phyloP scores from a whole-genome alignment of 2,329 filamentous ascomycete genomes.

The Hypoxylon sp. region DNA sequence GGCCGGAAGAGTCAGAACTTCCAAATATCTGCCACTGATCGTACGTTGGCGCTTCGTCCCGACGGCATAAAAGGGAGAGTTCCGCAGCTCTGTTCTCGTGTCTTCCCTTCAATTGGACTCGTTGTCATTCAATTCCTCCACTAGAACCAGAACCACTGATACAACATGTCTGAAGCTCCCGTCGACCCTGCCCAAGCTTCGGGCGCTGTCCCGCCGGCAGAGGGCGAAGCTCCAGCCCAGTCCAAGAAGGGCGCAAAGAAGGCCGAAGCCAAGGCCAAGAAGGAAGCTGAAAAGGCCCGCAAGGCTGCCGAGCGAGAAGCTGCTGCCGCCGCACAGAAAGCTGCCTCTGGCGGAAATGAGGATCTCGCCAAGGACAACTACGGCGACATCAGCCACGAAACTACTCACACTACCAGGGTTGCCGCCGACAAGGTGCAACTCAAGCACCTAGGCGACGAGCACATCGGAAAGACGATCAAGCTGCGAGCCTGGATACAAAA shows the following conservation, averaged over 20 bases:
- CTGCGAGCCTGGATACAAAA: conserved; percentile 89
- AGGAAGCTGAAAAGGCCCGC: conserved; percentile 84
- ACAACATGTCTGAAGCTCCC: conserved; percentile 53
- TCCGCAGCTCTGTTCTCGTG: neutral
- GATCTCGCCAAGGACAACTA: conserved; percentile 83
- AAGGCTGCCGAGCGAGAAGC: conserved; percentile 81
- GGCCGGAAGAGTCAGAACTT: conserved; percentile 41
- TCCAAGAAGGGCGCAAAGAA: conserved; percentile 90
- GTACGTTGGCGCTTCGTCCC: conserved; percentile 20
- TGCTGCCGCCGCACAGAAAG: conserved; percentile 75
- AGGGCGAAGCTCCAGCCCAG: conserved; percentile 44
- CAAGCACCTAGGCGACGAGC: conserved; percentile 71
- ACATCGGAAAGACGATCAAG: conserved; percentile 77
- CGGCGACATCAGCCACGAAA: conserved; percentile 73
- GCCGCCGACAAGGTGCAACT: conserved; percentile 71
- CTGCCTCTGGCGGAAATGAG: conserved; percentile 72
- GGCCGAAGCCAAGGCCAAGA: conserved; percentile 86
- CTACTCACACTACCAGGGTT: conserved; percentile 69
- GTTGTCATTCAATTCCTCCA: neutral
- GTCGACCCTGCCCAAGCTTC: conserved; percentile 46
- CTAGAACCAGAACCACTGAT: conserved; percentile 6
- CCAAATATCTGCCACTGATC: conserved; percentile 21
- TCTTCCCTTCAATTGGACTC: conserved; percentile 10
- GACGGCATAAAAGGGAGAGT: conserved; percentile 16
- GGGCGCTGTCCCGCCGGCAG: conserved; percentile 44